Base-by-base conservation (phyloP, 176 grass and related monocot species). In the Eremochloa ophiuroides region DNA sequence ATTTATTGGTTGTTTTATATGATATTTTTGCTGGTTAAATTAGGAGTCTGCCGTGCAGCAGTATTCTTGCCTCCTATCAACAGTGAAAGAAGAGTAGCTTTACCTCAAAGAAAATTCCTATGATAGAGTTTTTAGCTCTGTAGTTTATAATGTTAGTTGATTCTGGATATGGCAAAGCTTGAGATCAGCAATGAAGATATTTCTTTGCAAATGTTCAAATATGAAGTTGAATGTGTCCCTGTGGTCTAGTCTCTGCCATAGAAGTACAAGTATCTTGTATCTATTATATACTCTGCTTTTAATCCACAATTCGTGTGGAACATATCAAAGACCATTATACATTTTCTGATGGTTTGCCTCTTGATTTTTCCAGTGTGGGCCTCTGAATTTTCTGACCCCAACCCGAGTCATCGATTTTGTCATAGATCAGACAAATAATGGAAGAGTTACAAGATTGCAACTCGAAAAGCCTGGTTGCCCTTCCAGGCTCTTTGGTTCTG, bases 401-500 rank as follows among this genome's bases (percentile, higher is more conserved):
- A 84, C 43, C 76, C 62, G 39, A 84, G 58, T 26, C 62, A 30
- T 53, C 2, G 11, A 74, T 73, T 69, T 85, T 38, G 11, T 29
- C 35, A 83, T 11, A 81, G 47, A 46, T 78, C 44, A 71, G 53
- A 66, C 51, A 73, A 60, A 85, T 55, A 17, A 89, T 89, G 87
- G 82, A 85, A 65, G 80, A 91, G 68, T 40, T 94, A 3, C 89
- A 89, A 85, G 84, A 83, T 77, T 80, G 82, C 81, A 85, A 82
- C 80, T 70, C 80, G 47, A 90, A 62, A 83, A 80, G 46, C 74
- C 83, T 87, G 79, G 80, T 91, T 89, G 87, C 27, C 67, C 48
- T 88, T 89, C 87, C 93, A 22, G 78, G 78, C 37, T 88, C 80
- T 83, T 27, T 85, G 23, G 84, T 87, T 82, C 78, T 85, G 58